phyloP scores from a whole-genome alignment of 2,329 filamentous ascomycete species.

The Cytospora piceicola region DNA sequence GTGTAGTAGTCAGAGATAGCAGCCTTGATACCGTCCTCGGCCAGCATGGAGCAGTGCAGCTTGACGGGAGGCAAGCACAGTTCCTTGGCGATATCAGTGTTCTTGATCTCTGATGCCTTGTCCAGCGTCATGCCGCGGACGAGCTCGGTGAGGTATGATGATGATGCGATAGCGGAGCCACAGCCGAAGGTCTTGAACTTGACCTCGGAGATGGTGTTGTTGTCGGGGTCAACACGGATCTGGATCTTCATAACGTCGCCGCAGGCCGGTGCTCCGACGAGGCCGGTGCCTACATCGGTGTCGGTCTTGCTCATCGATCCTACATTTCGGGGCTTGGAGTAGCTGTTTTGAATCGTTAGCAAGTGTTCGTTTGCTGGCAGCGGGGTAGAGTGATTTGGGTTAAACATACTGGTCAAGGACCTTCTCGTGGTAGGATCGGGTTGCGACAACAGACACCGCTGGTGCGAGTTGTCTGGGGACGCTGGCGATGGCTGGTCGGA shows the following conservation, averaged over 20 bases:
- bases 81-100: conserved; percentile 98
- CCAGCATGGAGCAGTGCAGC: conserved; percentile 91
- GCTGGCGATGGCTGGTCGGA: conserved; percentile 44
- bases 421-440: conserved; percentile 58
- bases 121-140: conserved; percentile 96
- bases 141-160: conserved; percentile 91
- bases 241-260: conserved; percentile 95
- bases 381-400: neutral
- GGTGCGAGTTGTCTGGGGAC: conserved; percentile 48
- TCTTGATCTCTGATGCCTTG: conserved; percentile 88
- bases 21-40: conserved; percentile 90
- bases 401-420: conserved; percentile 79
- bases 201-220: conserved; percentile 88
- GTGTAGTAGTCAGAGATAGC: conserved; percentile 90
- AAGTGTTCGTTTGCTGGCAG: neutral
- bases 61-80: conserved; percentile 87
- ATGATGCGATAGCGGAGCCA: conserved; percentile 91
- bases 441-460: conserved; percentile 45
- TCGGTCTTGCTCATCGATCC: conserved; percentile 72
- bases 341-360: conserved; percentile 43
- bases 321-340: conserved; percentile 58
- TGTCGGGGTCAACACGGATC: conserved; percentile 87
- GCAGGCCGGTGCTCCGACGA: conserved; percentile 88
- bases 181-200: conserved; percentile 99
- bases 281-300: conserved; percentile 82